Base-by-base conservation (phyloP, 345 rosid species). In the Hypericum androsaemum region DNA sequence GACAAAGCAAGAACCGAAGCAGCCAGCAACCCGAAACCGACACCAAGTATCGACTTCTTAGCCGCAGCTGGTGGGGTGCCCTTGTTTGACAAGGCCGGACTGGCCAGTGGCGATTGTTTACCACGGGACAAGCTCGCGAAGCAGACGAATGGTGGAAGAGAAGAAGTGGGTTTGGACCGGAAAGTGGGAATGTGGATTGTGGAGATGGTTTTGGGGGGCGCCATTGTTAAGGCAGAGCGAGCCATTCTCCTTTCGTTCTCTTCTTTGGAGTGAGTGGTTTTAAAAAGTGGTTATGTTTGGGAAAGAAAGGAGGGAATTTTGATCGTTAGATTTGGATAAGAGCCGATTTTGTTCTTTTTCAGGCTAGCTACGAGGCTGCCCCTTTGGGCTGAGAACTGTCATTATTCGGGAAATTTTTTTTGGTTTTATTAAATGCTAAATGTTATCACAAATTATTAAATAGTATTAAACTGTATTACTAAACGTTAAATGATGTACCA, bases 1-100 rank as follows among this genome's bases (percentile, higher is more conserved):
- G 86, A 60, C 35, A 82, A 53, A 39, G 75, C 66, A 41, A 90
- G 71, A 53, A 80, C 60, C 10, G 89, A 74, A 54, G 98, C 83
- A 6, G 86, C 86, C 64, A 90, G 50, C 41, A 90, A 43, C 44
- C 89, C 95, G 49, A 82, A 47, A 50, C 96, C 89, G 70, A 65
- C 47, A 56, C 72, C 68, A 3, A 71, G 12, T 32, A 75, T 17
- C 12, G 65, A 57, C 12, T 71, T 81, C 39, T 65, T 80, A 11
- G 61, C 28, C 6, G 61, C 47, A 52, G 52, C 64, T 0, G 32
- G 32, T 22, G 32, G 32, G 32, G 4, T 22, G 32, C 32, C 32
- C 32, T 22, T 22, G 32, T 22, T 22, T 22, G 32, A 22, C 32
- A 22, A 22, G 32, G 32, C 32, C 32, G 32, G 32, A 22, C 32